These are phyloP conservation scores for Saprolegnia diclina DNA, from an alignment of 352 stramenopile species.

Conservation along the genomic window DNA sequence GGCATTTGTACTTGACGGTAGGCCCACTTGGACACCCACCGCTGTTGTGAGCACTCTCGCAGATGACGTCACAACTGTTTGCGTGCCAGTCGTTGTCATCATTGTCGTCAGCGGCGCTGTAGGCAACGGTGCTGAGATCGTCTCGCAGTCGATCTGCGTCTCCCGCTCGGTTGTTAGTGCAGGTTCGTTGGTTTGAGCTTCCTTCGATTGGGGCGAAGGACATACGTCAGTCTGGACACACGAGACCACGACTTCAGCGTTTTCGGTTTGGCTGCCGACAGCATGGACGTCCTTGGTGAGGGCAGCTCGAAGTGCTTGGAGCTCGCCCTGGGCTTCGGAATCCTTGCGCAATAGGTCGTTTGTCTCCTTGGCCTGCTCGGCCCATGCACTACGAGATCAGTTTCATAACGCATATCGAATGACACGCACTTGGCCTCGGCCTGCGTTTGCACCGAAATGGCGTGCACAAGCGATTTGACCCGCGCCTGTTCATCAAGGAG, in stretches of 20 bases:
- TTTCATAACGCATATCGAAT: background rate
- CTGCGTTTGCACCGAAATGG: slow-evolving; percentile 19
- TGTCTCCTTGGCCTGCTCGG: slow-evolving; percentile 24
- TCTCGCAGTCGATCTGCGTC: no score
- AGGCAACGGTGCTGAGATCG: no score
- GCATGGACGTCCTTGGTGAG: background rate
- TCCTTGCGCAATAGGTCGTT: slow-evolving; percentile 11
- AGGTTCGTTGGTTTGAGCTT: no score
- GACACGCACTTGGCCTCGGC: slow-evolving; percentile 18
- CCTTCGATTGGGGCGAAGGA: no score
- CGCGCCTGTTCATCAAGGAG: slow-evolving; percentile 9
- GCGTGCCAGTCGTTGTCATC: no score
- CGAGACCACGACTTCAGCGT: background rate
- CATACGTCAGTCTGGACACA: no score
- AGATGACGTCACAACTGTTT: no score
- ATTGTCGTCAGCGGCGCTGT: no score
- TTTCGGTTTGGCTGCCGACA: background rate
- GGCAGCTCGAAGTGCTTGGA: background rate
- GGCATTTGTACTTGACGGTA: no score
- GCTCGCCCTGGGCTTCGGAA: background rate
- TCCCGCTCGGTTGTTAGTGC: no score
- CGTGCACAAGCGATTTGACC: slow-evolving; percentile 9
- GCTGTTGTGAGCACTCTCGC: no score
- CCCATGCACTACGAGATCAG: slow-evolving; percentile 19
- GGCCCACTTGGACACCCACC: no score